Evolutionary conservation across 176 grass and related monocot species (phyloP).

Genomic region (Bothriochloa decipiens): DNA sequence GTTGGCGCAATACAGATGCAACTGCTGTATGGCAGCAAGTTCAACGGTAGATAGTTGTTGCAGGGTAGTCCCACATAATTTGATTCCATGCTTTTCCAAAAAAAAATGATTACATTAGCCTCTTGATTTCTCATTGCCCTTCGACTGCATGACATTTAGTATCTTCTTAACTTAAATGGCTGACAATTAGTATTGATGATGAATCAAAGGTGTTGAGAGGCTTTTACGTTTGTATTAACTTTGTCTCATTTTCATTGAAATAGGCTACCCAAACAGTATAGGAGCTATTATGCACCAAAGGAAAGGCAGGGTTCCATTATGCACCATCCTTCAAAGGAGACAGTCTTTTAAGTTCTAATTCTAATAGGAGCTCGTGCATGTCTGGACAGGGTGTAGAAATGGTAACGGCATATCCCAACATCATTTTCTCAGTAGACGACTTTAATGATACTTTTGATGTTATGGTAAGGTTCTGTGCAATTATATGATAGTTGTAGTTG

Average conservation of each 20-base stretch:
- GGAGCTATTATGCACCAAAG: too few relatives aligned
- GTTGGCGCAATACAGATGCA: too few relatives aligned
- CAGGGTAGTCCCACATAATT: too few relatives aligned
- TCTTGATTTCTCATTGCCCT: too few relatives aligned
- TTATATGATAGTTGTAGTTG: neutral
- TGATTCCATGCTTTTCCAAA: too few relatives aligned
- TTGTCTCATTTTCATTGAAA: neutral
- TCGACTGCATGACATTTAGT: too few relatives aligned
- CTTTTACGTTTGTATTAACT: slow-evolving; percentile 15
- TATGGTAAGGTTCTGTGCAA: slow-evolving; percentile 65
- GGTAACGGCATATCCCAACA: slow-evolving; percentile 83
- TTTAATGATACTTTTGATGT: slow-evolving; percentile 98
- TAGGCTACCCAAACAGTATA: slow-evolving; percentile 93
- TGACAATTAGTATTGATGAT: neutral
- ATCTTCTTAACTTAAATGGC: neutral
- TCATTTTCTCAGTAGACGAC: slow-evolving; percentile 92
- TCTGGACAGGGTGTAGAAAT: slow-evolving; percentile 76
- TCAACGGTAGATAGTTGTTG: too few relatives aligned
- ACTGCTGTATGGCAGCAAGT: too few relatives aligned
- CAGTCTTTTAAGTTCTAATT: neutral
- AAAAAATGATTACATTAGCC: too few relatives aligned
- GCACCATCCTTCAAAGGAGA: slow-evolving; percentile 24
- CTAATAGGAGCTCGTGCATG: slow-evolving; percentile 19
- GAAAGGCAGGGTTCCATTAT: slow-evolving; percentile 62
- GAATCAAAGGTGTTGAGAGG: neutral